Conservation (phyloP, 2,329 filamentous ascomycete genomes). For the Leptosphaerulina australis region DNA sequence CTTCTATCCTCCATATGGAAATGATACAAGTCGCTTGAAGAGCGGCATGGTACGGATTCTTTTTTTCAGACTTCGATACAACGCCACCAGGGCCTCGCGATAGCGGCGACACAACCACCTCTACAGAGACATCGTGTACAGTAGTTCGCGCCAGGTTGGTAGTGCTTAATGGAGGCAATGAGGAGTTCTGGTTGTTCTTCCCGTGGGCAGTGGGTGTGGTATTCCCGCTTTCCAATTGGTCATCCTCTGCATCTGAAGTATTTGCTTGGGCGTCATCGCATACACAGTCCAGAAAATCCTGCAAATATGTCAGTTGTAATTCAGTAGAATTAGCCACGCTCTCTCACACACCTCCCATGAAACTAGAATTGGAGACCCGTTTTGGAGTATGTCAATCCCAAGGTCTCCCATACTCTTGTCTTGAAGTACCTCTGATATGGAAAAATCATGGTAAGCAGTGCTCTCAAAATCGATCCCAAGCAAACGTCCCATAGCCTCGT, state of each 20-base stretch:
- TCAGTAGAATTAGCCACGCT: neutral
- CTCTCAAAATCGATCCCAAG: conserved; percentile 62
- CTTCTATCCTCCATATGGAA: conserved; percentile 73
- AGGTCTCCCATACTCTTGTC: conserved; percentile 72
- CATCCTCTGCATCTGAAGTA: conserved; percentile 20
- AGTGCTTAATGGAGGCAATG: conserved; percentile 39
- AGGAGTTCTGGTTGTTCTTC: conserved; percentile 13
- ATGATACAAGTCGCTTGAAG: conserved; percentile 76
- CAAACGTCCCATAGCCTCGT: conserved; percentile 75
- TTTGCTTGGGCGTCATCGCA: conserved; percentile 45
- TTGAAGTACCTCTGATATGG: conserved; percentile 64
- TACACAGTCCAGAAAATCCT: conserved; percentile 53
- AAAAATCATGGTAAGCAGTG: conserved; percentile 50
- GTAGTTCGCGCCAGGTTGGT: conserved; percentile 49
- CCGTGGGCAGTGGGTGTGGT: conserved; percentile 38
- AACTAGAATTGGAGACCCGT: conserved; percentile 62
- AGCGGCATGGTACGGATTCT: conserved; percentile 34
- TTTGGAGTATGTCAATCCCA: conserved; percentile 74
- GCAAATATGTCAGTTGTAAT: conserved; percentile 18
- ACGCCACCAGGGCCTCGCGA: conserved; percentile 17
- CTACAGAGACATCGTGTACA: conserved; percentile 67
- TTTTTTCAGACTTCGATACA: conserved; percentile 24
- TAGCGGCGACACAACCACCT: conserved; percentile 67
- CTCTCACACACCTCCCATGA: conserved; percentile 55
- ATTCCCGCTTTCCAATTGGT: conserved; percentile 29